Conservation (phyloP, 495 filamentous ascomycete genomes). For the Lineolata rhizophorae region DNA sequence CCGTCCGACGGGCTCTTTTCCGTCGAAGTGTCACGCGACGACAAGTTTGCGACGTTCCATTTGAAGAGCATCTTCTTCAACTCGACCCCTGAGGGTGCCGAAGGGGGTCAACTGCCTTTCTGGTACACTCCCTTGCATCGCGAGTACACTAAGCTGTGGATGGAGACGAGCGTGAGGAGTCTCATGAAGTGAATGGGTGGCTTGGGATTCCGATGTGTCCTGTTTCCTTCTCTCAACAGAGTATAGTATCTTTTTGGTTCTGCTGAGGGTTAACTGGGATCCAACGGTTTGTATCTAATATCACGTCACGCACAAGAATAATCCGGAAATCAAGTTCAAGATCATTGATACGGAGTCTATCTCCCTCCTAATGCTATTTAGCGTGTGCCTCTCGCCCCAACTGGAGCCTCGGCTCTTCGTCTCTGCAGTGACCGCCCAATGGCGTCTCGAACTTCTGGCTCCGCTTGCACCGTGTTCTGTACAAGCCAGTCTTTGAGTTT, state of each 20-base stretch:
- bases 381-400: conserved; percentile 9
- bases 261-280: too few relatives aligned
- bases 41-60: conserved; percentile 10
- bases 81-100: conserved; percentile 7
- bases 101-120: conserved; percentile 6
- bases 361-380: too few relatives aligned
- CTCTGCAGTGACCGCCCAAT: conserved; percentile 13
- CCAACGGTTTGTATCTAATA: too few relatives aligned
- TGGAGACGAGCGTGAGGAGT: conserved; percentile 10
- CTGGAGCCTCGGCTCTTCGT: conserved; percentile 11
- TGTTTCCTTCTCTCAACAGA: too few relatives aligned
- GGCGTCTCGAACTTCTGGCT: conserved; percentile 20
- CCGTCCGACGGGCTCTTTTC: conserved; percentile 10
- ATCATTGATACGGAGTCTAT: too few relatives aligned
- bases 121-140: conserved; percentile 7
- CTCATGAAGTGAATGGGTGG: too few relatives aligned
- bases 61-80: conserved; percentile 12
- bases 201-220: too few relatives aligned
- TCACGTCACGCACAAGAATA: too few relatives aligned
- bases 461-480: conserved; percentile 19
- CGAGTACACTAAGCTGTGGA: conserved; percentile 12
- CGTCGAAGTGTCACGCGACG: conserved; percentile 11
- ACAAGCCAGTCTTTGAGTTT: conserved; percentile 21
- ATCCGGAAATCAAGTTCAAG: too few relatives aligned
- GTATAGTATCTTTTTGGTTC: too few relatives aligned